These are phyloP conservation scores for Coniochaeta hoffmannii DNA, from an alignment of 2,329 filamentous ascomycete species.

Conservation along the genomic window DNA sequence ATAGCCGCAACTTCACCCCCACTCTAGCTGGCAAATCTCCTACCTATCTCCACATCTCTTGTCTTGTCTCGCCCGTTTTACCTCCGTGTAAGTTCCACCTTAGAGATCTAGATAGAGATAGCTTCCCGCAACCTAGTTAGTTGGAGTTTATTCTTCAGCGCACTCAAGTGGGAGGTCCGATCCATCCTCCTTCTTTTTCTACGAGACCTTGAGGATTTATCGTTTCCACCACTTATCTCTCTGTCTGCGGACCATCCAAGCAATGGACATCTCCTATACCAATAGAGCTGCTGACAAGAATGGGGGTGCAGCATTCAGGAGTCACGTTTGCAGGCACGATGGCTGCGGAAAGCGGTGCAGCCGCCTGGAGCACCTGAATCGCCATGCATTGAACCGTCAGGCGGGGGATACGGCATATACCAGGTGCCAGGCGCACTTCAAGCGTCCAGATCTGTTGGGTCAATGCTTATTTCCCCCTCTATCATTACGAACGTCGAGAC, in stretches of 20 bases:
- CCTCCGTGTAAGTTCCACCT: no score
- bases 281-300: neutral
- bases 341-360: constrained; percentile 47
- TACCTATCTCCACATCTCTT: no score
- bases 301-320: constrained; percentile 5
- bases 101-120: no score
- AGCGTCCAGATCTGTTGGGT: constrained; percentile 52
- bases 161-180: no score
- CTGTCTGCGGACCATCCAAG: neutral
- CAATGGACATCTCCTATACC: neutral
- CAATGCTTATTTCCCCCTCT: constrained; percentile 14
- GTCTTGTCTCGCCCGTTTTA: no score
- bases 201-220: neutral
- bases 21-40: no score
- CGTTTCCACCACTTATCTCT: neutral
- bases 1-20: no score
- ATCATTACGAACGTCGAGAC: neutral
- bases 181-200: no score
- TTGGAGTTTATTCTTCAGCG: no score
- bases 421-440: constrained; percentile 54
- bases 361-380: constrained; percentile 49
- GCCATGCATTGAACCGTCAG: constrained; percentile 51
- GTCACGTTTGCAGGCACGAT: constrained; percentile 26
- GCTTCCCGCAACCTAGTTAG: no score
- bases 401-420: constrained; percentile 46